Evolutionary conservation across 1,284 basidiomycete genomes (phyloP).

Genomic region (Microbotryum lychnidis-dioicae): DNA sequence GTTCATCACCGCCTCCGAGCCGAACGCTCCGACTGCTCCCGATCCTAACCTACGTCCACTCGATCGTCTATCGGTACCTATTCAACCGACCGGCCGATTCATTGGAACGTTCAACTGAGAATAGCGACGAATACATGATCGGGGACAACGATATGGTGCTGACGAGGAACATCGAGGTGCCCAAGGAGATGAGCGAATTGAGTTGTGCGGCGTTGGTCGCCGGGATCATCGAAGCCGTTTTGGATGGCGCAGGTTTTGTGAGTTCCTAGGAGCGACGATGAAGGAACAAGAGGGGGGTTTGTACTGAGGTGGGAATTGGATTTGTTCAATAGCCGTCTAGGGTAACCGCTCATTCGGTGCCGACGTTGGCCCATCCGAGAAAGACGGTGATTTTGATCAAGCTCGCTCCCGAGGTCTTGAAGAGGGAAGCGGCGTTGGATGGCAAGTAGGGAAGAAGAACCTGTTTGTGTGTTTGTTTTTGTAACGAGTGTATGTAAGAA

Average conservation of each 20-base stretch:
- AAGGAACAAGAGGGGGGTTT: no score
- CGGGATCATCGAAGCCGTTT: conserved; percentile 91
- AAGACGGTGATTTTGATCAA: conserved; percentile 91
- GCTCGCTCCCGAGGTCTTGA: conserved; percentile 52
- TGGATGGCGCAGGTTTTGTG: conserved; percentile 92
- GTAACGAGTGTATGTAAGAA: no score
- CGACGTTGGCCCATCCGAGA: conserved; percentile 67
- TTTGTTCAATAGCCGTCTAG: conserved; percentile 64
- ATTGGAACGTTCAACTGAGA: conserved; percentile 90
- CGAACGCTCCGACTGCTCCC: conserved; percentile 80
- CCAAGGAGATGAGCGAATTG: conserved; percentile 84
- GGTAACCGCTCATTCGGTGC: conserved; percentile 91
- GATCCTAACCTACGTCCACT: conserved; percentile 81
- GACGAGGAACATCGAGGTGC: conserved; percentile 84
- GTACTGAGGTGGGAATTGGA: neutral
- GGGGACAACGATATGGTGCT: conserved; percentile 91
- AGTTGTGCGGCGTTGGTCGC: conserved; percentile 95
- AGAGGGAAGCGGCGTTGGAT: conserved; percentile 23
- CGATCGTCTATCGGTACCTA: conserved; percentile 85
- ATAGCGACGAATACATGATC: conserved; percentile 98
- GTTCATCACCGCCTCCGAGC: conserved; percentile 51
- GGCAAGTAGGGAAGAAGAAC: conserved; percentile 8
- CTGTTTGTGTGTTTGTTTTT: neutral
- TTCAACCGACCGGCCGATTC: conserved; percentile 91
- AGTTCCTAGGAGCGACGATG: conserved; percentile 41